Base-by-base conservation (phyloP, 306 rosid genomes). In the Pyrus communis region DNA sequence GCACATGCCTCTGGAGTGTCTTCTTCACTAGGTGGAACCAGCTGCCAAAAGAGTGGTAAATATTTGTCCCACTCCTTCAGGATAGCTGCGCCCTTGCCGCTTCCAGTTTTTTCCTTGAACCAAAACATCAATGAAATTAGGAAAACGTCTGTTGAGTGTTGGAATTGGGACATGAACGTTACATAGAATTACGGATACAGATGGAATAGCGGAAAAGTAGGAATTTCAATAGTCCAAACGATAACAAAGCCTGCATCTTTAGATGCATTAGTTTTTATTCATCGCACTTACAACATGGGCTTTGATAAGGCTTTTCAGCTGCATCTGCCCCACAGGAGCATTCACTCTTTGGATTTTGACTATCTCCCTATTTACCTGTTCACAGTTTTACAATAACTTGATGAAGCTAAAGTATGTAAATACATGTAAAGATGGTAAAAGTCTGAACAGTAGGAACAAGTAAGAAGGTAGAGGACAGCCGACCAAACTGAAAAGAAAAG, bases 21-120 rank as follows among this genome's bases (percentile, higher is more conserved):
- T 89, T 95, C 98, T 85, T 95, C 98, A 64, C 98, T 92, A 27
- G 98, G 98, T 40, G 98, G 97, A 88, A 95, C 98, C 77, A 95
- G 81, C 83, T 95, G 98, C 97, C 97, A 95, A 83, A 95, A 95
- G 70, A 95, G 91, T 46, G 91, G 86, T 18, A 95, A 80, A 78
- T 92, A 90, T 51, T 79, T 85, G 51, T 95, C 97, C 98, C 97
- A 92, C 19, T 95, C 93, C 67, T 89, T 85, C 84, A 95, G 82
- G 80, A 95, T 90, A n/a, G 84, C 75, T 2, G 91, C 83, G 28
- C 98, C 98, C 84, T 89, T 95, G 77, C 69, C 40, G 67, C 98
- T 95, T 25, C 98, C 97, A 14, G 98, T 89, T 92, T 92, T 95
- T 86, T 95, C 97, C 98, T 95, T 77, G 1, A 82, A 79, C 25